These are phyloP conservation scores for Clonostachys rosea DNA, from an alignment of 2,329 filamentous ascomycete species.

Conservation along the genomic window DNA sequence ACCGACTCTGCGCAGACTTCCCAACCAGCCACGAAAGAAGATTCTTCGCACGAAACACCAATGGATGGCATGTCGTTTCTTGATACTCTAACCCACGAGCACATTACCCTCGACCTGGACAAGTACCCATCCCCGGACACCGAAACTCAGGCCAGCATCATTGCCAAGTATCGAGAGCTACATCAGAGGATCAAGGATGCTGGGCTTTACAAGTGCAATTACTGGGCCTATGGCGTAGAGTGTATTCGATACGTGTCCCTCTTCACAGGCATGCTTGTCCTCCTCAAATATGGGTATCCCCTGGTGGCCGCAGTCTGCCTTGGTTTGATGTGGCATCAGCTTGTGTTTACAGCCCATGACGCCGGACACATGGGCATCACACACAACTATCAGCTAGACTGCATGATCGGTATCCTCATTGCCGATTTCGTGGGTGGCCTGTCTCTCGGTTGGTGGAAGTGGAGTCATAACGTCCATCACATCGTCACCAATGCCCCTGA, in stretches of 20 bases:
- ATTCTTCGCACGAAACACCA: slow-evolving; percentile 30
- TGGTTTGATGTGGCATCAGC: slow-evolving; percentile 87
- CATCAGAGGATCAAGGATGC: slow-evolving; percentile 67
- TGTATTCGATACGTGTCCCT: slow-evolving; percentile 63
- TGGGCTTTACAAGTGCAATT: slow-evolving; percentile 81
- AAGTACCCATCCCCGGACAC: slow-evolving; percentile 78
- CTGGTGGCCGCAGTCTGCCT: slow-evolving; percentile 67
- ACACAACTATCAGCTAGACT: slow-evolving; percentile 79
- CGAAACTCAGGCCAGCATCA: slow-evolving; percentile 69
- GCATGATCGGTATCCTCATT: slow-evolving; percentile 82
- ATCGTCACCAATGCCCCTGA: slow-evolving; percentile 94
- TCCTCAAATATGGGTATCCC: slow-evolving; percentile 63
- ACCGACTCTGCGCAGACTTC: slow-evolving; percentile 1
- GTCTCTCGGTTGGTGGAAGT: slow-evolving; percentile 95
- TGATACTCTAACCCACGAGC: slow-evolving; percentile 67
- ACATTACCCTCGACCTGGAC: slow-evolving; percentile 69
- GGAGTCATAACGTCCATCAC: slow-evolving; percentile 93
- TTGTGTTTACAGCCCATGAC: slow-evolving; percentile 92
- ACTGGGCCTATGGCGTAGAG: slow-evolving; percentile 74
- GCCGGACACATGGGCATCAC: slow-evolving; percentile 97
- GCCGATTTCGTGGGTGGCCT: slow-evolving; percentile 87
- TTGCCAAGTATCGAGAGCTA: slow-evolving; percentile 76
- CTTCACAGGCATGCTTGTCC: slow-evolving; percentile 55
- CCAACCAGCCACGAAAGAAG: not conserved
- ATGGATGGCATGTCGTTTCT: slow-evolving; percentile 58